Conservation (phyloP, 805 yeast species). For the Lachancea meyersii region DNA sequence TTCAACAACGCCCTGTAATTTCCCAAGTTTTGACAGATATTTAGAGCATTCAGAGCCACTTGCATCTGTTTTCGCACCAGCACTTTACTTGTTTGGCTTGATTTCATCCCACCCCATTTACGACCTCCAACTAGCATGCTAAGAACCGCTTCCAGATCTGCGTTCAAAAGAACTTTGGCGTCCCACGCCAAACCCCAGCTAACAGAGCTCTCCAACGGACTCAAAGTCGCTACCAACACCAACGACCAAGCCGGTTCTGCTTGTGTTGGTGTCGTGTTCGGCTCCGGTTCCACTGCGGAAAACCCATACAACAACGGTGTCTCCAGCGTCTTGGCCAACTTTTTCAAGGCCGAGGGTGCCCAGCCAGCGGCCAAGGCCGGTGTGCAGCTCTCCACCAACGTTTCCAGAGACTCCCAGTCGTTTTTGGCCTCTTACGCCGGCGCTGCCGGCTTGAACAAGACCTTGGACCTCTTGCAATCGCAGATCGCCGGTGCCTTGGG, state of each 20-base stretch:
- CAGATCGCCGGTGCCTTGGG: slow-evolving; percentile 34
- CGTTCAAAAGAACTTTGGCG: slow-evolving; percentile 23
- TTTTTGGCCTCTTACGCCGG: slow-evolving; percentile 50
- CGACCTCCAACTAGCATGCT: slow-evolving; percentile 11
- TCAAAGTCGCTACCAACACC: slow-evolving; percentile 64
- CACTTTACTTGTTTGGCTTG: no score
- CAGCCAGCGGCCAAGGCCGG: slow-evolving; percentile 43
- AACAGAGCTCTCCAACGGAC: slow-evolving; percentile 69
- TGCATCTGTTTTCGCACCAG: no score
- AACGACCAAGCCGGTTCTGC: slow-evolving; percentile 45
- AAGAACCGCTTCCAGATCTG: slow-evolving; percentile 21
- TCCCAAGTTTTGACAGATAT: no score
- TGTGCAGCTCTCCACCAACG: slow-evolving; percentile 47
- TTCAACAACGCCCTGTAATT: no score
- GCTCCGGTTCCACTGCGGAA: slow-evolving; percentile 77
- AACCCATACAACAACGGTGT: slow-evolving; percentile 80
- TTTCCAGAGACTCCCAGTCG: slow-evolving; percentile 60
- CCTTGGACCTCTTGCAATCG: slow-evolving; percentile 47
- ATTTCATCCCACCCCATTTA: no score
- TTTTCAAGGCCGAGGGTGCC: slow-evolving; percentile 37
- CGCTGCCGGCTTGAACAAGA: slow-evolving; percentile 41
- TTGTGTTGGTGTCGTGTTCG: slow-evolving; percentile 62
- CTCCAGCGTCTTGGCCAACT: slow-evolving; percentile 54
- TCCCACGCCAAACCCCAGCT: slow-evolving; percentile 49
- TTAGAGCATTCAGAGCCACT: no score